Base-by-base conservation (phyloP, 192 early-diverging fungal species). In the Coemansia sp. region DNA sequence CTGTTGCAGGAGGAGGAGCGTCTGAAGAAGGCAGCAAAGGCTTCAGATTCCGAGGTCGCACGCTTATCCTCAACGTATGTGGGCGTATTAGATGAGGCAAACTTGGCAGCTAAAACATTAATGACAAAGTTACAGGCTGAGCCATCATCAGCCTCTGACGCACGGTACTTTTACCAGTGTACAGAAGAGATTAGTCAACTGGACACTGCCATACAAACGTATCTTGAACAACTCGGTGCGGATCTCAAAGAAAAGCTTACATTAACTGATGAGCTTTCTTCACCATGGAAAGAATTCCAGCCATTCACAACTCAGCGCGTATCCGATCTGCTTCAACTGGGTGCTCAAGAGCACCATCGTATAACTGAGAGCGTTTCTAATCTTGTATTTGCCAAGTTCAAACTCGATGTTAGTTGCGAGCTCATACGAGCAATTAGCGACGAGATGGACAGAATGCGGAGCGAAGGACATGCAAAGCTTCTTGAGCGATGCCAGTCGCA, bases 261-360 rank as follows among this genome's bases (percentile, higher is more conserved):
- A n/a, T 39, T 6, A 6, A 59, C 67, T 14, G 73, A 67, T 29
- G 54, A 53, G 21, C 58, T 80, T 39, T 72, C 78, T 19, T 66
- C 66, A 25, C 78, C 78, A 1, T 80, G 78, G 78, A 74, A 57
- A 21, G 78, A 71, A 31, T 80, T 80, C 52, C 27, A 61, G n/a
- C 72, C 78, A 23, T 66, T 72, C 68, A 59, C 58, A 11, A 33
- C 78, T 3, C 56, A 63, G 6, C 66, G 53, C 31, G 27, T 63
- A 3, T 42, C 78, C 0, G 72, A 52, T 32, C 50, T 80, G 14
- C 32, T 75, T 32, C 46, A 62, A 20, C 30, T 72, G 39, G 65
- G 69, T 2, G 10, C 20, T 0, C 27, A 20, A 4, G 78, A 80
- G 30, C 72, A 80, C 21, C 22, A 7, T 23, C 55, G 72, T 5